These are phyloP conservation scores for Rhizopogon vinicolor DNA, from an alignment of 768 basidiomycete genomes.

Conservation along the genomic window DNA sequence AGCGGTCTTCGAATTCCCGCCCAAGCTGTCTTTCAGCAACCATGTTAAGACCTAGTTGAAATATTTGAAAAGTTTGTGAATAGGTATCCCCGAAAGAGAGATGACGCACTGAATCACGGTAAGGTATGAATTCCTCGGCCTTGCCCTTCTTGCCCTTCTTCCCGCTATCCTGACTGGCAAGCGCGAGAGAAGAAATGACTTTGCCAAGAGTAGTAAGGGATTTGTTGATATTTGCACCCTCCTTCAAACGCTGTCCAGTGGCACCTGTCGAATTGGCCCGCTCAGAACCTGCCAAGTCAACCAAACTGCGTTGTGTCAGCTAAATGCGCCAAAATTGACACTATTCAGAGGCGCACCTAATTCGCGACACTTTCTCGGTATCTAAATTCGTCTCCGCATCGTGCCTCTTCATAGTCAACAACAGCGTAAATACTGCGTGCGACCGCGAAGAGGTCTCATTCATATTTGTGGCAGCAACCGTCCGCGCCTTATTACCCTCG, in stretches of 20 bases:
- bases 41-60: conserved; percentile 82
- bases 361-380: conserved; percentile 98
- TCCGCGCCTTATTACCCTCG: conserved; percentile 97
- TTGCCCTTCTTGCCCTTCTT: conserved; percentile 91
- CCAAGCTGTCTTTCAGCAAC: conserved; percentile 96
- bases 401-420: conserved; percentile 88
- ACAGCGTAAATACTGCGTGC: conserved; percentile 95
- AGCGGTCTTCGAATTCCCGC: conserved; percentile 96
- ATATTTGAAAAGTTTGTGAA: not conserved
- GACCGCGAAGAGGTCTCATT: conserved; percentile 99
- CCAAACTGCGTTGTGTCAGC: conserved; percentile 50
- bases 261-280: conserved; percentile 97
- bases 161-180: conserved; percentile 47
- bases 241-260: conserved; percentile 92
- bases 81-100: not conserved
- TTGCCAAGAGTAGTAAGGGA: conserved; percentile 96
- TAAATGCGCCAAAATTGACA: too few species aligned
- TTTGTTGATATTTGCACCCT: conserved; percentile 99
- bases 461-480: conserved; percentile 99
- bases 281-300: conserved; percentile 96
- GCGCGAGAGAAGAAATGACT: conserved; percentile 88
- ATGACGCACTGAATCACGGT: conserved; percentile 87
- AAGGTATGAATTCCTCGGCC: conserved; percentile 91
- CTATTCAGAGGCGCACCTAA: conserved; percentile 51
- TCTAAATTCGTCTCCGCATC: conserved; percentile 83